Percentiles rank a stretch among this genome's conserved stretches.
phyloP scores from a whole-genome alignment of 305 asterid genomes.

The Fraxinus albicans region DNA sequence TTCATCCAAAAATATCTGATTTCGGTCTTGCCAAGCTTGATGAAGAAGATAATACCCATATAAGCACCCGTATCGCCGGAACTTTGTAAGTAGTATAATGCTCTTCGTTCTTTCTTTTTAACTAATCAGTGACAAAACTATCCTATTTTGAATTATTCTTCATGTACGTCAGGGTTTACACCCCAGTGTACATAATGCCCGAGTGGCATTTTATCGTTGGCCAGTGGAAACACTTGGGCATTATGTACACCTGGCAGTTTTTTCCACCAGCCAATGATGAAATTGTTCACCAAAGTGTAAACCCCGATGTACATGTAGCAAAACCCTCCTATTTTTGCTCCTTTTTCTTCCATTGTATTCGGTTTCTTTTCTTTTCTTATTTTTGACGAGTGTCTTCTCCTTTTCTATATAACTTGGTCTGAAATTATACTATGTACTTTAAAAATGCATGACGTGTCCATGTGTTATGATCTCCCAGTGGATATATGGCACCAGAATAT shows the following conservation, averaged over 20 bases:
- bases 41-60: slow-evolving; percentile 67
- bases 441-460: background rate
- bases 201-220: no score
- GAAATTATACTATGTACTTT: background rate
- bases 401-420: background rate
- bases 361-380: background rate
- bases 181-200: no score
- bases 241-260: no score
- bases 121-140: background rate
- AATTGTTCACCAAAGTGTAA: no score
- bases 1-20: slow-evolving; percentile 62
- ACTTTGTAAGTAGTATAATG: slow-evolving; percentile 45
- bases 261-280: no score
- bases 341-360: background rate
- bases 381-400: background rate
- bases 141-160: no score
- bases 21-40: slow-evolving; percentile 77
- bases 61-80: slow-evolving; percentile 73
- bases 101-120: background rate
- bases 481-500: slow-evolving; percentile 51
- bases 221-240: no score
- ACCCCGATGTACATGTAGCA: no score
- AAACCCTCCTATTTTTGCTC: background rate
- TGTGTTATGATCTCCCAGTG: slow-evolving; percentile 34
- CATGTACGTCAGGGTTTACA: no score